Conservation (phyloP, 306 rosid species). For the Quercus bicolor region DNA sequence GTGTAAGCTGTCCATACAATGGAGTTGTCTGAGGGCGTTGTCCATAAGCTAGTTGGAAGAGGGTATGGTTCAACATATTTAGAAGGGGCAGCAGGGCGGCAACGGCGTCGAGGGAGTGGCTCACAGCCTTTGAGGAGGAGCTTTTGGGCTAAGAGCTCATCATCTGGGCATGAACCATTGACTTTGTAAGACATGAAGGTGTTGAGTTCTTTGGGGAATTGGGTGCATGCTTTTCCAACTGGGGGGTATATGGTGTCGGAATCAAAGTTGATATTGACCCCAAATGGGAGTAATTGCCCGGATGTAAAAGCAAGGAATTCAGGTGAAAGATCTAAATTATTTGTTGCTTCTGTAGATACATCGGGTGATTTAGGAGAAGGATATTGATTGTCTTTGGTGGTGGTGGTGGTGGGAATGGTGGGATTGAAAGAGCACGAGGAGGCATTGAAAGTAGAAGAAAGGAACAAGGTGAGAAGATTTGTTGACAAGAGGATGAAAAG, state of each 20-base stretch:
- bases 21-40: constrained; percentile 37
- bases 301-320: constrained; percentile 38
- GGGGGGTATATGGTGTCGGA: constrained; percentile 38
- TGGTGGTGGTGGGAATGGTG: background rate
- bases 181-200: constrained; percentile 38
- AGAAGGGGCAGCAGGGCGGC: constrained; percentile 28
- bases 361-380: background rate
- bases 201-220: constrained; percentile 32
- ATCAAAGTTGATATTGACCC: constrained; percentile 33
- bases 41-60: constrained; percentile 34
- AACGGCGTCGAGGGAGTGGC: constrained; percentile 48
- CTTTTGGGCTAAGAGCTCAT: constrained; percentile 43
- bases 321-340: constrained; percentile 5
- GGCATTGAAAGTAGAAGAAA: constrained; percentile 32
- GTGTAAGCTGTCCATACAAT: constrained; percentile 48
- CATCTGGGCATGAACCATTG: constrained; percentile 51
- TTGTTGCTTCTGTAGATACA: background rate
- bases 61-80: constrained; percentile 26
- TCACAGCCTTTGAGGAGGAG: constrained; percentile 54
- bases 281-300: constrained; percentile 37
- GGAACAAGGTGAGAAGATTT: constrained; percentile 31
- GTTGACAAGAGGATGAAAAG: constrained; percentile 33
- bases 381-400: background rate
- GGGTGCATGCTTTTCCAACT: constrained; percentile 32
- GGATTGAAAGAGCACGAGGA: constrained; percentile 23